phyloP scores from a whole-genome alignment of 257 asterid species.

The Craterostigma plantagineum region DNA sequence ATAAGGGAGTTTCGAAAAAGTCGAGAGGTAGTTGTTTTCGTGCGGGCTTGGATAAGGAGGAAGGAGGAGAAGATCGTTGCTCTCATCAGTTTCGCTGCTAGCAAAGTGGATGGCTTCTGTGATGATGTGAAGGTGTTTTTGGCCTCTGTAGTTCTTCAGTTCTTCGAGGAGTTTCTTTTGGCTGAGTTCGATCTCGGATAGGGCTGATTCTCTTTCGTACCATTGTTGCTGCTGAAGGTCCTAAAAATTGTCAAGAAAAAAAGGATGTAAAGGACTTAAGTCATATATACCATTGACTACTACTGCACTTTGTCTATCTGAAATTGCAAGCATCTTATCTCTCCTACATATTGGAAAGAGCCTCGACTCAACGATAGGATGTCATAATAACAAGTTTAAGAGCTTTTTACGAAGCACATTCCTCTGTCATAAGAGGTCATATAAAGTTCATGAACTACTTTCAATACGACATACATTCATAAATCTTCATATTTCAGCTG shows the following conservation, averaged over 20 bases:
- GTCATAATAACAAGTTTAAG: too few relatives aligned
- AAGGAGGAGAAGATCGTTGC: conserved; percentile 71
- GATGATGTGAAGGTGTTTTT: conserved; percentile 61
- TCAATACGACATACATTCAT: too few relatives aligned
- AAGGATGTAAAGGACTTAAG: neutral
- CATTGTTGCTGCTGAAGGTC: conserved; percentile 74
- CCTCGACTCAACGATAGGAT: too few relatives aligned
- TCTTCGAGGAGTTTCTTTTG: conserved; percentile 66
- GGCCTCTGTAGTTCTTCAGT: conserved; percentile 75
- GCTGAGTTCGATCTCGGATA: conserved; percentile 56
- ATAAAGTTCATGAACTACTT: too few relatives aligned
- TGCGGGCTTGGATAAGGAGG: conserved; percentile 89
- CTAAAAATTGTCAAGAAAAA: conserved; percentile 13
- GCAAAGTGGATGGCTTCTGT: conserved; percentile 79
- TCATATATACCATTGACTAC: too few relatives aligned
- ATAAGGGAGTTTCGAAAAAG: conserved; percentile 31
- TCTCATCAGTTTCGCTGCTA: conserved; percentile 64
- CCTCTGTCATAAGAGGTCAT: too few relatives aligned
- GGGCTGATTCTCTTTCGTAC: conserved; percentile 71
- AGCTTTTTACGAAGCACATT: neutral
- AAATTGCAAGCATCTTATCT: too few relatives aligned
- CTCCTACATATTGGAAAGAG: too few relatives aligned
- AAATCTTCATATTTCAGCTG: too few relatives aligned
- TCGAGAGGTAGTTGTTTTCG: conserved; percentile 26
- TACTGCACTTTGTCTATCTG: too few relatives aligned